phyloP scores from a whole-genome alignment of 768 basidiomycete species.

The Daedaleopsis sinensis region DNA sequence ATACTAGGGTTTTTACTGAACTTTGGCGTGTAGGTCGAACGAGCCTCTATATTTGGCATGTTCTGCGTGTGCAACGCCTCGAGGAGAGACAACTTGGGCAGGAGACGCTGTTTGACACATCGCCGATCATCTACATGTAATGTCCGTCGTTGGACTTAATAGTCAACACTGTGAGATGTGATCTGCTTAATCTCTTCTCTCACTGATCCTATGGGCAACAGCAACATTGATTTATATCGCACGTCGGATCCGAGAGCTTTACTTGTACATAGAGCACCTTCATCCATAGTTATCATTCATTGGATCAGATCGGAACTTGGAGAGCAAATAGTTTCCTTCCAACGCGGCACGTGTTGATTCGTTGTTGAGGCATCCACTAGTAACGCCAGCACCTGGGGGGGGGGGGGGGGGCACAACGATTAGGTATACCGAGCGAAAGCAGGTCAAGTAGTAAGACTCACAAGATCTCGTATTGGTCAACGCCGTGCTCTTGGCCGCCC shows the following conservation, averaged over 20 bases:
- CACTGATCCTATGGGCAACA: too few species aligned
- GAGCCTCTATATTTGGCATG: conserved; percentile 58
- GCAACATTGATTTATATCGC: too few species aligned
- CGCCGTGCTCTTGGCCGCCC: conserved; percentile 39
- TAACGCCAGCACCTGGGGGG: conserved; percentile 44
- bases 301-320: too few species aligned
- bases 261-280: background rate
- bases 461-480: conserved; percentile 48
- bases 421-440: background rate
- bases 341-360: too few species aligned
- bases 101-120: conserved; percentile 9
- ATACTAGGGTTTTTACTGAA: background rate
- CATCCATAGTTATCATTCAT: background rate
- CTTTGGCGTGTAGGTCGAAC: conserved; percentile 35
- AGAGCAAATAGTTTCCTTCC: too few species aligned
- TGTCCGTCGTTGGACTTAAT: too few species aligned
- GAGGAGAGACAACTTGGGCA: conserved; percentile 40
- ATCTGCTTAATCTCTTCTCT: too few species aligned
- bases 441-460: conserved; percentile 27
- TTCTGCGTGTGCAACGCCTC: conserved; percentile 59
- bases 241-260: too few species aligned
- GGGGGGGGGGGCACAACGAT: background rate
- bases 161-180: too few species aligned
- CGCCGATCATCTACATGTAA: background rate
- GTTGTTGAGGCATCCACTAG: background rate